Percentiles rank a stretch among this genome's conserved stretches.
Evolutionary conservation across 2,329 filamentous ascomycete genomes (phyloP).

Genomic region (Colletotrichum simmondsii): DNA sequence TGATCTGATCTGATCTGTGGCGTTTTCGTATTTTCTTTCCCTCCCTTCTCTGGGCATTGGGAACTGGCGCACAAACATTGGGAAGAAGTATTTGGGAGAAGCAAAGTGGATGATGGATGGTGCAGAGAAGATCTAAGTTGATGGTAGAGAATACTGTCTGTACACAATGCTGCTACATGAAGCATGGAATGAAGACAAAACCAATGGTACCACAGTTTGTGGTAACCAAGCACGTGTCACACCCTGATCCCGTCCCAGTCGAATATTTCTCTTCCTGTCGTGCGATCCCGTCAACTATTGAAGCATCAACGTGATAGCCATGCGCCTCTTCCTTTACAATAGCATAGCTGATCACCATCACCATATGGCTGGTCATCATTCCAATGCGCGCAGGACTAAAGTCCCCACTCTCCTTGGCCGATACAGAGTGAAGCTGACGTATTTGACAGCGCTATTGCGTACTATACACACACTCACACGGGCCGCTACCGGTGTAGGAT

Average conservation of each 20-base stretch:
- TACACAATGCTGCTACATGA: neutral
- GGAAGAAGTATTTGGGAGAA: neutral
- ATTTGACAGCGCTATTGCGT: neutral
- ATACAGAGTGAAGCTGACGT: neutral
- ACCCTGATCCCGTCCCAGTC: neutral
- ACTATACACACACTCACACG: neutral
- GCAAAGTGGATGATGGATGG: neutral
- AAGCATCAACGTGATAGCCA: neutral
- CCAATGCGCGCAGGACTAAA: neutral
- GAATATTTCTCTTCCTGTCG: neutral
- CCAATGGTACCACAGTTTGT: neutral
- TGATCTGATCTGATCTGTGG: neutral
- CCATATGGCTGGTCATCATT: too few species aligned
- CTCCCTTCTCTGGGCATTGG: neutral
- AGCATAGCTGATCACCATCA: neutral
- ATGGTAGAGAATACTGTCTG: neutral
- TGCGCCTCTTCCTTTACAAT: too few species aligned
- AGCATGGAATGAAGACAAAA: neutral
- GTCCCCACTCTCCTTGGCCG: neutral
- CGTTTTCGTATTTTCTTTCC: neutral
- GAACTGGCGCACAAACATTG: slow-evolving; percentile 6
- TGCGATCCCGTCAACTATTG: neutral
- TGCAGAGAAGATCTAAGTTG: neutral
- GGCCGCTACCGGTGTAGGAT: neutral
- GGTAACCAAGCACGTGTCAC: neutral